Evolutionary conservation across 768 basidiomycete species (phyloP).

Genomic region (Russula olivacea): DNA sequence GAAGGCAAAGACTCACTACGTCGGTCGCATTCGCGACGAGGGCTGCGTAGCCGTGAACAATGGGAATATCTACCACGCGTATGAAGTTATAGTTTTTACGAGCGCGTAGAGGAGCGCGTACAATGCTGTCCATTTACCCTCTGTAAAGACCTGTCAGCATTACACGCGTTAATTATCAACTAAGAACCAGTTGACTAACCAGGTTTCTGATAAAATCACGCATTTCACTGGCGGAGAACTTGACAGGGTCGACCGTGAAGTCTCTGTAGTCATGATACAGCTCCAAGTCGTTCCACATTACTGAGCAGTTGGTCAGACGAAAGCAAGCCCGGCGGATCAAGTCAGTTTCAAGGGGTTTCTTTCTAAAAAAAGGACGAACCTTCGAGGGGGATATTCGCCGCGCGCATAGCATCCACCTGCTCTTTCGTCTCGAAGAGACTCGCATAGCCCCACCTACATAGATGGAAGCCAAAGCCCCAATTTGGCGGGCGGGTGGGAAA

Average conservation of each 20-base stretch:
- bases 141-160: conserved; percentile 26
- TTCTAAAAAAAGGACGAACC: conserved; percentile 33
- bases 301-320: conserved; percentile 32
- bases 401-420: conserved; percentile 53
- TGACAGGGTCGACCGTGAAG: conserved; percentile 62
- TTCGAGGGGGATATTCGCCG: conserved; percentile 73
- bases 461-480: conserved; percentile 77
- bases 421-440: conserved; percentile 52
- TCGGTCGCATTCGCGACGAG: conserved; percentile 55
- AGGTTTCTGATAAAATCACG: conserved; percentile 48
- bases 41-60: conserved; percentile 59
- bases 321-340: not conserved
- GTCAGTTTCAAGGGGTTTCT: not conserved
- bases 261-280: conserved; percentile 62
- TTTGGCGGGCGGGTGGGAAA: conserved; percentile 64
- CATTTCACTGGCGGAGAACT: conserved; percentile 52
- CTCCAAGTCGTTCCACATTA: conserved; percentile 79
- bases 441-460: conserved; percentile 55
- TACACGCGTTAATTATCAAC: not conserved
- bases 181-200: conserved; percentile 35
- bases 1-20: conserved; percentile 39
- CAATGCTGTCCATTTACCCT: conserved; percentile 45
- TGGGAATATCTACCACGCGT: conserved; percentile 50
- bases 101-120: conserved; percentile 21
- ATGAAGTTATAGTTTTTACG: not conserved